These are phyloP conservation scores for Lodderomyces beijingensis DNA, from an alignment of 1,139 yeast genomes.

Conservation along the genomic window DNA sequence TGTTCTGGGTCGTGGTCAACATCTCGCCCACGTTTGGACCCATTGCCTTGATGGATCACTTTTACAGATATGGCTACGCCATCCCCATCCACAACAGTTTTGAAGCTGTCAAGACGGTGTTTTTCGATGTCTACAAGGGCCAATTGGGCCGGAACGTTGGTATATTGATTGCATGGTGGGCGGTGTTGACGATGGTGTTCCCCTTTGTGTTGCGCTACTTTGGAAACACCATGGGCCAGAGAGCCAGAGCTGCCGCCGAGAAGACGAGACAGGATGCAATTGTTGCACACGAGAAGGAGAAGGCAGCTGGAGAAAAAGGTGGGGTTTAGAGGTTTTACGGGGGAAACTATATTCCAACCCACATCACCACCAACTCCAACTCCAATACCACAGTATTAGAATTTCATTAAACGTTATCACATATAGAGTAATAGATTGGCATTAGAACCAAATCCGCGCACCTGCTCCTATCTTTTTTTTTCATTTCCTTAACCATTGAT, in stretches of 20 bases:
- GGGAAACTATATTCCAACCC: too few relatives aligned
- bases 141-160: slow-evolving; percentile 36
- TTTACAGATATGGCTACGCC: slow-evolving; percentile 36
- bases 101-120: slow-evolving; percentile 34
- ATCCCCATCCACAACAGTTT: slow-evolving; percentile 37
- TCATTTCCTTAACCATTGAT: too few relatives aligned
- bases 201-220: slow-evolving; percentile 38
- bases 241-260: slow-evolving; percentile 16
- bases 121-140: slow-evolving; percentile 34
- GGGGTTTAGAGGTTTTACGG: neutral
- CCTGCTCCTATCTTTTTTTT: too few relatives aligned
- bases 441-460: too few relatives aligned
- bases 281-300: slow-evolving; percentile 1
- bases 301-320: neutral
- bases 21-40: slow-evolving; percentile 39
- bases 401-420: too few relatives aligned
- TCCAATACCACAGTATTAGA: too few relatives aligned
- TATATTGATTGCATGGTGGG: slow-evolving; percentile 32
- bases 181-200: slow-evolving; percentile 24
- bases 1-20: slow-evolving; percentile 38
- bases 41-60: slow-evolving; percentile 28
- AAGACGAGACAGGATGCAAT: too few relatives aligned
- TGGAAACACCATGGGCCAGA: slow-evolving; percentile 24
- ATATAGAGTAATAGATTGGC: too few relatives aligned
- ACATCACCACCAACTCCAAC: too few relatives aligned